Base-by-base conservation (phyloP, 164 flowering plant species). In the Pachysandra terminalis region DNA sequence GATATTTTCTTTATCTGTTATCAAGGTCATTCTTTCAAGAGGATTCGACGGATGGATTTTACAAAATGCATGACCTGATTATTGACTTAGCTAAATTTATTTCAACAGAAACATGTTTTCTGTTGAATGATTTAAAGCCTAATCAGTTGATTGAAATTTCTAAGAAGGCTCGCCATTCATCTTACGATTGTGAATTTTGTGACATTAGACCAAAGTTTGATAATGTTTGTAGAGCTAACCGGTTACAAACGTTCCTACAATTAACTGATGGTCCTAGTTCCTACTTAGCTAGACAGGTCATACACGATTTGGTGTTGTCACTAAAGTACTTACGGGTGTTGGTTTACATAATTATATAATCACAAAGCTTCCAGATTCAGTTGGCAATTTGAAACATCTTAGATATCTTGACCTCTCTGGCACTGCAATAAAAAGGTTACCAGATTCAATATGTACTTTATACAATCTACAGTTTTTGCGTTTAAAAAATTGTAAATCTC, bases 191-290 rank as follows among this genome's bases (percentile, higher is more conserved):
- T 7, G 45, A 61, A 0, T 2, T 45, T 0, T 60, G 22, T 41
- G 75, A 74, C 48, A 64, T 10, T 7, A n/a, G 25, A 12, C 28
- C 52, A 15, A 69, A 51, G 53, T 78, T 77, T 54, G 68, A 73
- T 14, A 28, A 49, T 0, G 19, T 80, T 0, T 3, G 14, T 22
- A 45, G 73, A 19, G 63, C 26, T 0, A 56, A 68, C 40, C 0
- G 28, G n/a, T 61, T 83, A 27, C 62, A 80, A 1, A 79, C 87
- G 9, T 76, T n/a, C n/a, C n/a, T n/a, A n/a, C n/a, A n/a, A n/a
- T n/a, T n/a, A n/a, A n/a, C n/a, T n/a, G n/a, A n/a, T n/a, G 13
- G 19, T 45, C 8, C 15, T 7, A n/a, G n/a, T 56, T 16, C 7
- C 6, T 16, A 32, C 12, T 37, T 71, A 53, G 48, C 28, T 21